A percentile compares a stretch with the other conserved stretches of the same genome.
phyloP scores from a whole-genome alignment of 2,329 filamentous ascomycete genomes.

The Alternaria arborescens region DNA sequence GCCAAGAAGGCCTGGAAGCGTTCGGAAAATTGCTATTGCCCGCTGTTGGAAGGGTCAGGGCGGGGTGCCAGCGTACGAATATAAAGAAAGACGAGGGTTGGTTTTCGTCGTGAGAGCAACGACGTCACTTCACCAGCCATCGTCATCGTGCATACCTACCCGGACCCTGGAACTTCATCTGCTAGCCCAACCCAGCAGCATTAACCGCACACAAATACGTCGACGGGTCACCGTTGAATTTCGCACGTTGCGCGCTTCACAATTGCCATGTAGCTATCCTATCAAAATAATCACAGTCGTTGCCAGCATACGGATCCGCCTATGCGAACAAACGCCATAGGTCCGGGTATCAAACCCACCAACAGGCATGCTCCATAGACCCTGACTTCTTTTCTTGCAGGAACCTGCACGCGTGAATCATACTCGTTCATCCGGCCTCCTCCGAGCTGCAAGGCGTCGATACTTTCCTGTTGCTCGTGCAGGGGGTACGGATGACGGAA shows the following conservation, averaged over 20 bases:
- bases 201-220: slow-evolving; percentile 7
- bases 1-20: slow-evolving; percentile 49
- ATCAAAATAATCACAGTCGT: background rate
- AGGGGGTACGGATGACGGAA: slow-evolving; percentile 5
- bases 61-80: slow-evolving; percentile 31
- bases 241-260: background rate
- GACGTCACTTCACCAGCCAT: slow-evolving; percentile 37
- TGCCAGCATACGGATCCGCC: background rate
- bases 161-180: slow-evolving; percentile 27
- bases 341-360: slow-evolving; percentile 10
- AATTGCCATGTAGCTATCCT: background rate
- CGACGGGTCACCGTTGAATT: background rate
- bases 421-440: slow-evolving; percentile 26
- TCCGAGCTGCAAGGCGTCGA: slow-evolving; percentile 25
- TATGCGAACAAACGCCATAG: slow-evolving; percentile 5
- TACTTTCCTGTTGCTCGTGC: slow-evolving; percentile 11
- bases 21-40: slow-evolving; percentile 35
- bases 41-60: slow-evolving; percentile 23
- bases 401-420: slow-evolving; percentile 28
- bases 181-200: slow-evolving; percentile 5
- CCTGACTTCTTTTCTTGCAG: slow-evolving; percentile 10
- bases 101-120: slow-evolving; percentile 25
- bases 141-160: slow-evolving; percentile 42
- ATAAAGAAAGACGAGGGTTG: slow-evolving; percentile 29
- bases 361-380: slow-evolving; percentile 10